Percentiles rank a stretch among this genome's conserved stretches.
Conservation (phyloP, 306 rosid genomes). For the Styphnolobium japonicum region DNA sequence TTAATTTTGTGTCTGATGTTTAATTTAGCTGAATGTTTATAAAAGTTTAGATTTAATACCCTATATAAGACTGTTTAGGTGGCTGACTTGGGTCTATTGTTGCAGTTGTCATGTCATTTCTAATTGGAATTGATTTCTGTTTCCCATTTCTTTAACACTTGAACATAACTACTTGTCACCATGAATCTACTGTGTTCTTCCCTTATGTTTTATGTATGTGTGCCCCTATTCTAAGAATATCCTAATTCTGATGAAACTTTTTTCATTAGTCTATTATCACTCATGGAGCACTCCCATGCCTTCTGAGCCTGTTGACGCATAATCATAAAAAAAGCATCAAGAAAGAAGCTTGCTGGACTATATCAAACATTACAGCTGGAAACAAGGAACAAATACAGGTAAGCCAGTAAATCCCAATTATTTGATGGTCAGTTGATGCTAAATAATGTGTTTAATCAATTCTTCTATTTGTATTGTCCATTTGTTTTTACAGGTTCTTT, state of each 20-base stretch:
- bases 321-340: conserved; percentile 74
- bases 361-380: conserved; percentile 87
- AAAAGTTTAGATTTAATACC: neutral
- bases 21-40: neutral
- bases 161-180: no score
- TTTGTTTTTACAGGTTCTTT: neutral
- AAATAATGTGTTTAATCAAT: neutral
- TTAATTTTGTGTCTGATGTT: no score
- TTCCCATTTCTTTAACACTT: no score
- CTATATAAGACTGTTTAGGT: neutral
- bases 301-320: conserved; percentile 65
- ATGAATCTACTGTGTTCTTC: no score
- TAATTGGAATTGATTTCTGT: neutral
- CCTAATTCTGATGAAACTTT: conserved; percentile 5
- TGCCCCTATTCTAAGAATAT: neutral
- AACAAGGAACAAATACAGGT: conserved; percentile 84
- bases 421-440: neutral
- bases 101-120: neutral
- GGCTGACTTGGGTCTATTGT: neutral
- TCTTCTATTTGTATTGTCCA: neutral
- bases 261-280: conserved; percentile 50
- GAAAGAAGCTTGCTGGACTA: conserved; percentile 92
- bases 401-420: neutral
- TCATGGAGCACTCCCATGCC: conserved; percentile 71
- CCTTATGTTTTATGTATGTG: neutral